Conservation (phyloP, 495 filamentous ascomycete species). For the Tuber microsphaerosporum region DNA sequence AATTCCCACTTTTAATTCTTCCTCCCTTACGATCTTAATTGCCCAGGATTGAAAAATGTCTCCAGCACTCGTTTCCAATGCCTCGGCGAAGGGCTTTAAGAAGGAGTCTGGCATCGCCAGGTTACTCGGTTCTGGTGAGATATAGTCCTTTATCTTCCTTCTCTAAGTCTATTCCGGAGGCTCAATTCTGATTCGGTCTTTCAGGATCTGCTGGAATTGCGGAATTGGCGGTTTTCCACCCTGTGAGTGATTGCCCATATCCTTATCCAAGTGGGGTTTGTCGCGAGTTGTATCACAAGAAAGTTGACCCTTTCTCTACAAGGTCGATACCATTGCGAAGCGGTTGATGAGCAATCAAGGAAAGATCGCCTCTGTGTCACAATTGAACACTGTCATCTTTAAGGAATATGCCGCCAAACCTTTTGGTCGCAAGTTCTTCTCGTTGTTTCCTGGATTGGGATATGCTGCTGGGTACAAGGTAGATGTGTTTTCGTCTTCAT, state of each 20-base stretch:
- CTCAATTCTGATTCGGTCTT: conserved; percentile 10
- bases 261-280: conserved; percentile 10
- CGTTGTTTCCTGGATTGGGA: conserved; percentile 90
- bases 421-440: conserved; percentile 72
- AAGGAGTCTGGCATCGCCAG: conserved; percentile 84
- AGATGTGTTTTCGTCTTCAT: conserved; percentile 21
- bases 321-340: conserved; percentile 98
- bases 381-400: conserved; percentile 87
- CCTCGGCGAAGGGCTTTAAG: conserved; percentile 58
- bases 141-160: not conserved
- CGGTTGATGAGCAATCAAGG: conserved; percentile 96
- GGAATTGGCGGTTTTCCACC: conserved; percentile 93
- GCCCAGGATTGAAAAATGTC: conserved; percentile 44
- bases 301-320: conserved; percentile 21
- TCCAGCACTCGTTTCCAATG: conserved; percentile 43
- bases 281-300: not conserved
- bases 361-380: conserved; percentile 44
- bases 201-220: conserved; percentile 89
- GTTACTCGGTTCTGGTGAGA: conserved; percentile 80
- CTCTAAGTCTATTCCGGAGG: not conserved
- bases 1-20: not conserved
- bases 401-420: conserved; percentile 73
- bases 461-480: conserved; percentile 99
- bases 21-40: not conserved
- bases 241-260: conserved; percentile 52